Evolutionary conservation across 305 asterid genomes (phyloP).

Genomic region (Lippia alba): DNA sequence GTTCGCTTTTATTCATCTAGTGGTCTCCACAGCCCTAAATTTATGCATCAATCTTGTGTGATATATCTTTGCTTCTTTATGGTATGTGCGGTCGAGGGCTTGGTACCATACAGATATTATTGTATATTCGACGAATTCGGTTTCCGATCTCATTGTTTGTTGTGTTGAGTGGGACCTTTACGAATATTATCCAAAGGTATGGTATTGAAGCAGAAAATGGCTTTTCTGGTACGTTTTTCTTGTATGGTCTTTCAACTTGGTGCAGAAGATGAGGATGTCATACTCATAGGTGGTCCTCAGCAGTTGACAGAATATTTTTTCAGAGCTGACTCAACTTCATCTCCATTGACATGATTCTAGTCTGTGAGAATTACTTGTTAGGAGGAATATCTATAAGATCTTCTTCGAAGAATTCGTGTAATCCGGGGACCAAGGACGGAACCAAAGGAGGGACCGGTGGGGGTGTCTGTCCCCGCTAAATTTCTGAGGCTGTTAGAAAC

Average conservation of each 20-base stretch:
- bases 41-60: slow-evolving; percentile 7
- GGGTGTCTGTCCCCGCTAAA: too few species aligned
- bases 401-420: not conserved
- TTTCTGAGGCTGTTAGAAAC: too few species aligned
- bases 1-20: slow-evolving; percentile 23
- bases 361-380: not conserved
- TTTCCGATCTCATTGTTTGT: slow-evolving; percentile 20
- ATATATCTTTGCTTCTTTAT: not conserved
- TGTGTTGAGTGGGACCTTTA: not conserved
- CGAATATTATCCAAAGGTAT: slow-evolving; percentile 4
- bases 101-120: not conserved
- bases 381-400: not conserved
- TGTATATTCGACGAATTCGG: slow-evolving; percentile 28
- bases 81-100: slow-evolving; percentile 10
- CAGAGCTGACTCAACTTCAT: too few species aligned
- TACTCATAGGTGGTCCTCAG: not conserved
- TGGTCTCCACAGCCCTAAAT: slow-evolving; percentile 23
- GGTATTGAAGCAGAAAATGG: not conserved
- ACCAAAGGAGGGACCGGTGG: too few species aligned
- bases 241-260: slow-evolving; percentile 3
- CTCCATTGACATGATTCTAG: too few species aligned
- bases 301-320: not conserved
- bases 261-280: not conserved
- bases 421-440: too few species aligned
- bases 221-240: not conserved